Base-by-base conservation (phyloP, 1,284 basidiomycete species). In the Tremellales sp. region DNA sequence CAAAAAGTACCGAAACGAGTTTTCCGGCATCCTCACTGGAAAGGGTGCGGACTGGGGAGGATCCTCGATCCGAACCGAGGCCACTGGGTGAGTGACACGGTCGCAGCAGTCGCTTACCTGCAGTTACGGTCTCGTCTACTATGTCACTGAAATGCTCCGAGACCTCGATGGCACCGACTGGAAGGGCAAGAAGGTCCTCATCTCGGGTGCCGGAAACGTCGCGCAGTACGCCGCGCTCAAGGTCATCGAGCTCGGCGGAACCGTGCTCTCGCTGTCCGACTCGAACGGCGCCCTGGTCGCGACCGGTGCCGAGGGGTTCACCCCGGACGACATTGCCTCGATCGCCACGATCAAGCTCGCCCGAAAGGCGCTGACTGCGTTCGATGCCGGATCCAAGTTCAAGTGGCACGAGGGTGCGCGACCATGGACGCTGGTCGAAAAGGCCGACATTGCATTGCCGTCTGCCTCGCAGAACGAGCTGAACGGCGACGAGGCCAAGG, bases 401-500 rank as follows among this genome's bases (percentile, higher is more conserved):
- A 78, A 77, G 54, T 86, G 83, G 76, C 77, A 84, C 68, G 79
- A 80, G 49, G 84, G 82, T 71, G 76, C 77, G 55, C 79, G 84
- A 50, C 86, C 86, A 9, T 88, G 86, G 86, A 81, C 79, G n/a
- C 77, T 87, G 39, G 75, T 87, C 54, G 69, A 76, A 35, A 75
- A 77, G 57, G 76, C 83, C 56, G 83, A 87, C 74, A 79, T 87
- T 54, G 85, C 85, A 3, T 78, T 87, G 18, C 85, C 85, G 19
- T 83, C 79, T 49, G 85, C 85, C 12, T 86, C 85, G 22, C 84
- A 87, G 73, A 88, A 88, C 74, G 85, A 88, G 72, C 78, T 87
- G 46, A 56, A 50, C 51, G 79, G 75, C 40, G 80, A 80, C 56
- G 86, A 88, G 69, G 86, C 86, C 46, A 74, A 83, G 71, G 81